Base-by-base conservation (phyloP, 2,329 filamentous ascomycete species). In the Colletotrichum sansevieriae region DNA sequence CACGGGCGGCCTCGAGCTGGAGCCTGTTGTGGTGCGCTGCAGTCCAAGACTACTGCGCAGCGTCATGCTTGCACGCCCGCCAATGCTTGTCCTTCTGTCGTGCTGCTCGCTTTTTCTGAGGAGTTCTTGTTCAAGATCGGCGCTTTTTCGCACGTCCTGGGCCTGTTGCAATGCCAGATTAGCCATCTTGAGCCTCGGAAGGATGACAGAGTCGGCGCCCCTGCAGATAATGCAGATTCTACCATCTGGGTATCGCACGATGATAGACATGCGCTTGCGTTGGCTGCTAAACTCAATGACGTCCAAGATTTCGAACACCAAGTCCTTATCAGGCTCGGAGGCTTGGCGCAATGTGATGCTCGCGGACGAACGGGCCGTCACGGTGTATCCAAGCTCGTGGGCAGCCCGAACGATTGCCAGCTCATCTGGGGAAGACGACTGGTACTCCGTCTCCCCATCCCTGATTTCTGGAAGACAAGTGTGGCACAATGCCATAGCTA, bases 201-300 rank as follows among this genome's bases (percentile, higher is more conserved):
- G 88, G 65, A 98, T 88, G 7, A 90, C 88, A 0, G 92, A 95
- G 77, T 98, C 95, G 3, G 95, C 95, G 7, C 95, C 95, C 78
- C 98, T 98, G 81, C 92, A 96, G 72, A 97, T 90, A 2, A 98
- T 83, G 74, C 91, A 95, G 57, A 97, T 90, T 13, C 91, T 89
- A 2, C 91, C 89, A 74, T 97, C 92, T 0, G 95, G 94, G 77
- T 93, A 94, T n/a, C 92, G 90, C 2, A 97, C 88, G 29, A 97
- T 81, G 47, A 97, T 90, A 0, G 94, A 95, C 95, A 98, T 97
- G 46, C 95, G 87, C 80, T 97, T 97, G 25, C 95, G 87, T 70
- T 91, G 89, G 79, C 93, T 97, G 70, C 92, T 96, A 74, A 98
- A 98, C 75, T 97, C 95, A 67, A 98, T 93, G 4, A 97, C 87